Evolutionary conservation across 768 basidiomycete genomes (phyloP).

Genomic region (Rhodotorula toruloides): DNA sequence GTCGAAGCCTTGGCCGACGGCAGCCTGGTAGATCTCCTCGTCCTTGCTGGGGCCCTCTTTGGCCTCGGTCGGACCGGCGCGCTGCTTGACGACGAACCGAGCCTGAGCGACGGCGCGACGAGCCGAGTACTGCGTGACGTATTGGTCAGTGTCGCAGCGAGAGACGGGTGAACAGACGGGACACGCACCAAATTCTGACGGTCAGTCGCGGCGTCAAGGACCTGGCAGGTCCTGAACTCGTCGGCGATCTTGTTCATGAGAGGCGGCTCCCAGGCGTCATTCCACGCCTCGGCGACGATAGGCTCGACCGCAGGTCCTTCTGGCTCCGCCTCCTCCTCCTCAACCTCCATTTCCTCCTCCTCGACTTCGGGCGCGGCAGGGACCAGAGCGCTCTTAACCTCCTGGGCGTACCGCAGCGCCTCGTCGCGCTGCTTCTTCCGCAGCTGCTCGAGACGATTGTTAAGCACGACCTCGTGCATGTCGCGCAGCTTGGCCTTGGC

Average conservation of each 20-base stretch:
- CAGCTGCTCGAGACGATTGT: conserved; percentile 90
- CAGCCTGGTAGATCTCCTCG: conserved; percentile 49
- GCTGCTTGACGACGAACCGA: conserved; percentile 72
- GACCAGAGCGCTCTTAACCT: conserved; percentile 55
- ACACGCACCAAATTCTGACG: conserved; percentile 59
- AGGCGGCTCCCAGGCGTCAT: conserved; percentile 23
- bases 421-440: conserved; percentile 94
- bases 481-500: conserved; percentile 92
- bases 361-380: conserved; percentile 59
- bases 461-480: conserved; percentile 92
- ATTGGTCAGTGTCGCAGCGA: background rate
- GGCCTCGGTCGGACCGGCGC: conserved; percentile 50
- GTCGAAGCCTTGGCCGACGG: conserved; percentile 86
- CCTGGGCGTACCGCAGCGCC: conserved; percentile 86
- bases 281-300: conserved; percentile 57
- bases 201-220: conserved; percentile 59
- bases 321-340: conserved; percentile 58
- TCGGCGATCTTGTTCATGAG: conserved; percentile 46
- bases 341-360: conserved; percentile 48
- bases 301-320: conserved; percentile 80
- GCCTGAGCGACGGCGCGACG: conserved; percentile 76
- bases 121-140: conserved; percentile 59
- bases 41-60: conserved; percentile 33
- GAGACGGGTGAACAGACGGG: conserved; percentile 1
- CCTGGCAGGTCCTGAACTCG: conserved; percentile 77